Base-by-base conservation (phyloP, 176 grass and related monocot species). In the Carex myosuroides region DNA sequence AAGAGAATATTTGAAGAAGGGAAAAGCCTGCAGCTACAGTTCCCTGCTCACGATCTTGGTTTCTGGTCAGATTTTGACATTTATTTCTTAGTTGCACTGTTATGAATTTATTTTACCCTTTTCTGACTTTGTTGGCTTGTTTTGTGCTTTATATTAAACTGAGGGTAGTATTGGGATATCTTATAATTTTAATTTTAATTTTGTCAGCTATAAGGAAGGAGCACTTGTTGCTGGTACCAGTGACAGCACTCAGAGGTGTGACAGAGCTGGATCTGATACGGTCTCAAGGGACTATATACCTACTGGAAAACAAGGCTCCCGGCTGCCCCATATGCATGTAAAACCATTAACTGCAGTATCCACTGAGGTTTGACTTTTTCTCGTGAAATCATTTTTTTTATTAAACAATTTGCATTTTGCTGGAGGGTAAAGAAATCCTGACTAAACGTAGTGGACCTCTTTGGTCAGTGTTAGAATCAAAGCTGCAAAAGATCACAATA, bases 21-120 rank as follows among this genome's bases (percentile, higher is more conserved):
- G 21, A 93, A 95, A 85, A 98, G 93, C 68, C 89, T 98, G 18
- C 92, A 95, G 71, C 89, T 98, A n/a, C 93, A 98, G 70, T 98
- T 98, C 83, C 96, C 93, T 79, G 90, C 92, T 37, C 92, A 98
- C 77, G 96, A 95, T 90, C 96, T 98, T 83, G 96, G 93, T n/a
- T 98, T 98, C 78, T 55, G 87, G 96, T 98, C 61, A 88, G 92
- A 64, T n/a, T 22, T 63, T 55, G 20, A 30, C 30, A 39, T 80
- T 21, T 21, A 64, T 39, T 86, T 41, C 12, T 62, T 76, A n/a
- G 66, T 76, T 22, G 22, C 72, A 54, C 29, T 53, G 20, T 24
- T 76, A 55, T 7, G 21, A 55, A 16, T 13, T 67, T 69, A 8
- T 69, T 41, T 8, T n/a, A 8, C 8, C 14, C 2, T 70, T 70